Evolutionary conservation across 352 stramenopile genomes (phyloP), one percentile per base, ranked within the genome.

Genomic region (Plasmopara muralis): DNA sequence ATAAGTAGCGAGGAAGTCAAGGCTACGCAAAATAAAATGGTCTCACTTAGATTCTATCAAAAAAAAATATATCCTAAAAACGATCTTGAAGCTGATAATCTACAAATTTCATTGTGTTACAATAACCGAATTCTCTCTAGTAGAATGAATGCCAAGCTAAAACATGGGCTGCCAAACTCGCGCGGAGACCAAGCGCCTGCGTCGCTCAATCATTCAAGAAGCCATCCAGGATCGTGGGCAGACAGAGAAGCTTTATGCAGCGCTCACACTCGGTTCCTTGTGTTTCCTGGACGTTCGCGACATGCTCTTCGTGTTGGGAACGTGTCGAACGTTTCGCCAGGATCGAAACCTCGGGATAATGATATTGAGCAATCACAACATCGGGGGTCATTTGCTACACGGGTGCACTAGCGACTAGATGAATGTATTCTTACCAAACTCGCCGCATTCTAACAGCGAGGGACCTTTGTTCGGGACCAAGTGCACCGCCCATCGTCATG

Each of bases 321-420:
- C 54, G 13, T 74, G 65, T 57, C 47, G 48, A 41, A 61, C 63
- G 18, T 50, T 74, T 50, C 65, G 62, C 2, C 28, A 62, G 1
- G 61, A 74, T 50, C 47, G 44, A 13, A 39, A 4, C 1, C 47
- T 74, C 31, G 39, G 39, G 42, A 49, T 63, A 18, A 50, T 68
- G 50, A 53, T 61, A 28, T 29, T 74, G 29, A 68, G 65, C 31
- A 60, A 58, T 57, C 62, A 44, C 35, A 55, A 49, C 15, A 45
- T 57, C 1, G 65, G 61, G 13, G 43, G 60, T 7, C 65, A 74
- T 46, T 66, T 74, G 28, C 14, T 70, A 37, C 62, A 68, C 28
- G 49, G 44, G 4, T 74, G 65, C 37, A 68, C 37, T 29, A 41
- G 42, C 6, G 65, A 71, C 40, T 68, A 58, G 61, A 68, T 68